These are phyloP conservation scores for Calamus simplicifolius DNA, from an alignment of 176 grass and related monocot species.

Conservation along the genomic window DNA sequence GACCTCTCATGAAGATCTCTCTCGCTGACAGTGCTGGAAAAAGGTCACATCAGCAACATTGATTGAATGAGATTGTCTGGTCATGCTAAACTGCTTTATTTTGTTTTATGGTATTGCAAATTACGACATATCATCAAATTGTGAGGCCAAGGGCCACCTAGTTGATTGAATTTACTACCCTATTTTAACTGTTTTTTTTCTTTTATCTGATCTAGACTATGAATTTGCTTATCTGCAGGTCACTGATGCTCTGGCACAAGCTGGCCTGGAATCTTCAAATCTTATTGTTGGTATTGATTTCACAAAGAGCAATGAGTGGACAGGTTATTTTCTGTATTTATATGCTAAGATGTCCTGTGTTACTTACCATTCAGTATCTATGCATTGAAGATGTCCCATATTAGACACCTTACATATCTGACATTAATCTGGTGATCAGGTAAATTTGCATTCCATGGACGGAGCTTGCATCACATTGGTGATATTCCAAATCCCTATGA, in stretches of 20 bases:
- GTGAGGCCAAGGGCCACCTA: no score
- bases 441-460: constrained; percentile 72
- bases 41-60: not conserved
- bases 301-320: constrained; percentile 98
- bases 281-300: constrained; percentile 96
- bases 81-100: no score
- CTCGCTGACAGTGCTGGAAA: not conserved
- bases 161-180: not conserved
- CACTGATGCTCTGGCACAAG: constrained; percentile 76
- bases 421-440: constrained; percentile 39
- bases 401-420: not conserved
- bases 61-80: no score
- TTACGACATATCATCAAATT: no score
- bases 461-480: constrained; percentile 81
- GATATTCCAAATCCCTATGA: constrained; percentile 76
- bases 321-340: constrained; percentile 36
- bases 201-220: not conserved
- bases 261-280: constrained; percentile 88
- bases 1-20: not conserved
- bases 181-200: not conserved
- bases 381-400: not conserved
- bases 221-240: constrained; percentile 41
- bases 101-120: no score
- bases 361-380: not conserved
- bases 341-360: not conserved